Conservation (phyloP, 78 protist genomes). For the Cyanophora paradoxa region DNA sequence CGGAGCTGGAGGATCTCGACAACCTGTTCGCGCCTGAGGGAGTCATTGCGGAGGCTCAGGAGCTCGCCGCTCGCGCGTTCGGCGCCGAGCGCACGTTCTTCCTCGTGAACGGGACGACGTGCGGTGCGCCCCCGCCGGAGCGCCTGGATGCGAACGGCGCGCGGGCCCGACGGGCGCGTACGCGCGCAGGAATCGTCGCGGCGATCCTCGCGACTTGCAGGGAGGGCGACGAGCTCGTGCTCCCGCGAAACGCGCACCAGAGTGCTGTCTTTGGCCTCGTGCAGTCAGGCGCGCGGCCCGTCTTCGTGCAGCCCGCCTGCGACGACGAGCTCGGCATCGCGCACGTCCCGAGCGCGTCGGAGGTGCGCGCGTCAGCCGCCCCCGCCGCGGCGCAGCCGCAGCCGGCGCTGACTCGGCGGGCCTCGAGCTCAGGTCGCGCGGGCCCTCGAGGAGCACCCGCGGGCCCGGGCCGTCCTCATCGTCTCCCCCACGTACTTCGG, state of each 20-base stretch:
- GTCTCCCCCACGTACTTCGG: slow-evolving; percentile 3
- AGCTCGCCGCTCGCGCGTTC: background rate
- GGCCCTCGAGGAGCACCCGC: background rate
- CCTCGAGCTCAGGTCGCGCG: background rate
- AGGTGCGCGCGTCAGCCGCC: background rate
- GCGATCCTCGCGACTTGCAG: background rate
- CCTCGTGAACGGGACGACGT: slow-evolving; percentile 21
- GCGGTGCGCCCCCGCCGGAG: background rate
- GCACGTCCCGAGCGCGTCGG: too few species aligned
- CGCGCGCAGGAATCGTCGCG: background rate
- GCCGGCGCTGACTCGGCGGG: background rate
- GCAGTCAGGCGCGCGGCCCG: background rate
- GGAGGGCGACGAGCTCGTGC: background rate
- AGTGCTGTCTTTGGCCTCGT: slow-evolving; percentile 2
- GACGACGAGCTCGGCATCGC: background rate
- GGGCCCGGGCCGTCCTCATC: background rate
- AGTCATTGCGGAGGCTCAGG: background rate
- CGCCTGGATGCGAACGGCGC: background rate
- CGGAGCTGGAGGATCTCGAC: slow-evolving; percentile 19
- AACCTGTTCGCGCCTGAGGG: slow-evolving; percentile 7
- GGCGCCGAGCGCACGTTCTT: background rate
- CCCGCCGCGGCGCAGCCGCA: too few species aligned
- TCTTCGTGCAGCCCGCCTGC: background rate
- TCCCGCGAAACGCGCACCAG: slow-evolving; percentile 18
- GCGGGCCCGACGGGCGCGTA: background rate